Conservation (phyloP, 805 yeast species). For the Candida orba region DNA sequence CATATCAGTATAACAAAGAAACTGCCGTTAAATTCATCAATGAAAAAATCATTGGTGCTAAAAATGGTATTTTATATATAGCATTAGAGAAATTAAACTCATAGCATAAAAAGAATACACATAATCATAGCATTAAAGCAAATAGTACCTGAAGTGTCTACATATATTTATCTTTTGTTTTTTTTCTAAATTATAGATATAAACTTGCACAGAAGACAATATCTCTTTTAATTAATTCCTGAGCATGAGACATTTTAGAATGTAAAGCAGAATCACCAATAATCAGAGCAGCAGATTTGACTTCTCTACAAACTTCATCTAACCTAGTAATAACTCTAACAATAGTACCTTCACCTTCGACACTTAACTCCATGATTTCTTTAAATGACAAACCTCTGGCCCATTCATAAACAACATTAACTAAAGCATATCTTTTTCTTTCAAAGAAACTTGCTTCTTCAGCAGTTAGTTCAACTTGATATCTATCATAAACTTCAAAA, state of each 20-base stretch:
- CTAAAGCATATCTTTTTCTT: constrained; percentile 78
- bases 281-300: constrained; percentile 86
- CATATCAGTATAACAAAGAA: constrained; percentile 13
- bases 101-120: not conserved
- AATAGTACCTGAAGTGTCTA: too few relatives aligned
- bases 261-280: constrained; percentile 91
- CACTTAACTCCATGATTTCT: constrained; percentile 82
- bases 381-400: constrained; percentile 89
- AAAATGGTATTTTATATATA: constrained; percentile 14
- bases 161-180: too few relatives aligned
- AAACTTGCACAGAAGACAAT: constrained; percentile 95
- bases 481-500: constrained; percentile 51
- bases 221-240: constrained; percentile 91
- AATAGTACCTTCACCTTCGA: constrained; percentile 92
- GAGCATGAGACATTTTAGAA: constrained; percentile 85
- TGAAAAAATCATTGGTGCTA: constrained; percentile 13
- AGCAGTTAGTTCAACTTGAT: constrained; percentile 67
- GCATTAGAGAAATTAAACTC: constrained; percentile 8
- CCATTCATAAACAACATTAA: constrained; percentile 97
- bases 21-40: constrained; percentile 16
- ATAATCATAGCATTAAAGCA: too few relatives aligned
- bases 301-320: constrained; percentile 94
- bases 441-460: constrained; percentile 85
- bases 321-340: constrained; percentile 91
- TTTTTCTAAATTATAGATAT: constrained; percentile 42